Percentiles rank a stretch among this genome's conserved stretches.
phyloP scores from a whole-genome alignment of 345 rosid species.

The Eucalyptus coolabah region DNA sequence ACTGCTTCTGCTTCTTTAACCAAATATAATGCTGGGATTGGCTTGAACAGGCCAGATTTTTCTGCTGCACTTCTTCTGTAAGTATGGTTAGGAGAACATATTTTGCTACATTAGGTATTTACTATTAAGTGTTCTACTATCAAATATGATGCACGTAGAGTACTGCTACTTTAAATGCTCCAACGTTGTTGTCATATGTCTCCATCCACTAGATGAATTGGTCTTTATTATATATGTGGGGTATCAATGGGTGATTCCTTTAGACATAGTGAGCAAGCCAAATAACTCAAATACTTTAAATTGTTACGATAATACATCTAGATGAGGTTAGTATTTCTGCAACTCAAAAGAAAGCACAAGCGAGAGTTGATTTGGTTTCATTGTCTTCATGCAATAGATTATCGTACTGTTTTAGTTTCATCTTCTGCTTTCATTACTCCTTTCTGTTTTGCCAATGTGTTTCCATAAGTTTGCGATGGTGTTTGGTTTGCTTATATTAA shows the following conservation, averaged over 20 bases:
- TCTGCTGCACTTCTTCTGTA: constrained; percentile 59
- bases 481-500: not conserved
- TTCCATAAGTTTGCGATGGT: not conserved
- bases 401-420: not conserved
- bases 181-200: not conserved
- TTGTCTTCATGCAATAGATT: not conserved
- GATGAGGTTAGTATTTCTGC: not conserved
- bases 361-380: not conserved
- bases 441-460: not conserved
- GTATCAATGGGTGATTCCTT: not conserved
- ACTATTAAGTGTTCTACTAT: not conserved
- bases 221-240: not conserved
- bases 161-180: not conserved
- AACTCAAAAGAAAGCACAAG: not conserved
- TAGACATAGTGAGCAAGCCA: not conserved
- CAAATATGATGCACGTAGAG: not conserved
- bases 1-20: constrained; percentile 57
- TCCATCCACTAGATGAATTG: not conserved
- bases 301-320: not conserved
- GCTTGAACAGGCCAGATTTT: constrained; percentile 50
- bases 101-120: not conserved
- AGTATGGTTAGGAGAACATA: constrained; percentile 9
- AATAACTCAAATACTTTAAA: not conserved
- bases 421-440: not conserved
- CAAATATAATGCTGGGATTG: constrained; percentile 63